Evolutionary conservation across 176 grass and related monocot species (phyloP).

Genomic region (Metroxylon sagu): DNA sequence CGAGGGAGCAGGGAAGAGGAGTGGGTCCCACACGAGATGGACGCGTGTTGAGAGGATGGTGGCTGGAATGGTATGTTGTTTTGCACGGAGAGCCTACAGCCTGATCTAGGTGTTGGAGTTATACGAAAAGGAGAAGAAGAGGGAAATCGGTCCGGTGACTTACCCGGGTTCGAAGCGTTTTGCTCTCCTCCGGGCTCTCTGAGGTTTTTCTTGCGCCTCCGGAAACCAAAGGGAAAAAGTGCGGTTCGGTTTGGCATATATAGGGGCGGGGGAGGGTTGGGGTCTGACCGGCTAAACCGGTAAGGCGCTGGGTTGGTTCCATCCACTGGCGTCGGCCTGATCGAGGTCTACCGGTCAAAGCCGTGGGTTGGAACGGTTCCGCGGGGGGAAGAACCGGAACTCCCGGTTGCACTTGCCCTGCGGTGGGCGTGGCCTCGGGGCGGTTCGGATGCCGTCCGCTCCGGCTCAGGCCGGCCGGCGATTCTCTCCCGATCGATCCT

Average conservation of each 20-base stretch:
- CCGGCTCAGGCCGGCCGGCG: slow-evolving; percentile 20
- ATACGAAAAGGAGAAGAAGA: too few species aligned
- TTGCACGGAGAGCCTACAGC: too few species aligned
- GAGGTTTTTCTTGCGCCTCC: not conserved
- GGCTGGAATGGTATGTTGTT: too few species aligned
- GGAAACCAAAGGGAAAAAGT: not conserved
- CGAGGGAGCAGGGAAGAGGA: too few species aligned
- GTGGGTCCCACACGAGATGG: too few species aligned
- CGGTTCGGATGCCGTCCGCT: slow-evolving; percentile 5
- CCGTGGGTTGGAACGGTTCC: not conserved
- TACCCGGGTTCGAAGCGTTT: too few species aligned
- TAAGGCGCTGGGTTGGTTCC: not conserved
- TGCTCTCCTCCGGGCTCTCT: too few species aligned
- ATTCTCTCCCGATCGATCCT: not conserved
- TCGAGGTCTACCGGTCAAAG: not conserved
- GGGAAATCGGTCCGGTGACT: too few species aligned
- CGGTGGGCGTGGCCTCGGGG: not conserved
- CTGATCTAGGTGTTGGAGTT: too few species aligned
- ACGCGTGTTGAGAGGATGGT: too few species aligned
- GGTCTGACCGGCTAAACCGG: slow-evolving; percentile 4
- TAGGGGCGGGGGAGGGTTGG: not conserved
- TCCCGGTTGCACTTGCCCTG: slow-evolving; percentile 2
- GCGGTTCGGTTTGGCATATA: slow-evolving; percentile 9
- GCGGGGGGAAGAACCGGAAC: not conserved
- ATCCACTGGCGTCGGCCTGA: not conserved